Conservation (phyloP, 306 rosid genomes). For the Glycine tomentella region DNA sequence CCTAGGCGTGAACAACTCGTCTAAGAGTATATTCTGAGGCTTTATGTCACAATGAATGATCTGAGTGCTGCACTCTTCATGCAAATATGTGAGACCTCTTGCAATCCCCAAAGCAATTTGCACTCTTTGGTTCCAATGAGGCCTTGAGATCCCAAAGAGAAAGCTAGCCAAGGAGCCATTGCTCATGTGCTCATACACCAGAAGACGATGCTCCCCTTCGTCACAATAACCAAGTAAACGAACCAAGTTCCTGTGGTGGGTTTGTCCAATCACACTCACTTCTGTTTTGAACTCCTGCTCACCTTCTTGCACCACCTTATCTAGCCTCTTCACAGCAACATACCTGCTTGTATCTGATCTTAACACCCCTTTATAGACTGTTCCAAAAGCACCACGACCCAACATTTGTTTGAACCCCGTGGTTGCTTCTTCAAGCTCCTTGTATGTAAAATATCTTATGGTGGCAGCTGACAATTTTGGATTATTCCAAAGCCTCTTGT, state of each 20-base stretch:
- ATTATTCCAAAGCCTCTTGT: neutral
- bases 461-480: neutral
- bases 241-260: constrained; percentile 26
- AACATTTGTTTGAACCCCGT: constrained; percentile 41
- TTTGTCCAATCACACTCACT: constrained; percentile 25
- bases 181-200: constrained; percentile 17
- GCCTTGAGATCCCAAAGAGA: constrained; percentile 27
- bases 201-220: constrained; percentile 20
- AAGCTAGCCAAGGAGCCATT: constrained; percentile 18
- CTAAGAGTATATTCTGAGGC: constrained; percentile 11
- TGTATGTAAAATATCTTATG: constrained; percentile 15
- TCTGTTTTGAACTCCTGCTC: constrained; percentile 35
- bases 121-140: constrained; percentile 24
- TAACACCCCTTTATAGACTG: constrained; percentile 47
- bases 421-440: constrained; percentile 42
- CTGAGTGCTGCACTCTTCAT: constrained; percentile 22
- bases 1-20: constrained; percentile 21
- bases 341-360: constrained; percentile 18
- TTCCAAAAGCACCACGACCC: constrained; percentile 46
- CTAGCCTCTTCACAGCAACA: constrained; percentile 59
- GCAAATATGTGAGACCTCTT: constrained; percentile 4
- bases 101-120: constrained; percentile 28
- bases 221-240: constrained; percentile 13
- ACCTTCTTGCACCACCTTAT: constrained; percentile 47
- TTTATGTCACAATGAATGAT: constrained; percentile 23